Evolutionary conservation across 768 basidiomycete species (phyloP).

Genomic region (Nevesoporus exiguus): DNA sequence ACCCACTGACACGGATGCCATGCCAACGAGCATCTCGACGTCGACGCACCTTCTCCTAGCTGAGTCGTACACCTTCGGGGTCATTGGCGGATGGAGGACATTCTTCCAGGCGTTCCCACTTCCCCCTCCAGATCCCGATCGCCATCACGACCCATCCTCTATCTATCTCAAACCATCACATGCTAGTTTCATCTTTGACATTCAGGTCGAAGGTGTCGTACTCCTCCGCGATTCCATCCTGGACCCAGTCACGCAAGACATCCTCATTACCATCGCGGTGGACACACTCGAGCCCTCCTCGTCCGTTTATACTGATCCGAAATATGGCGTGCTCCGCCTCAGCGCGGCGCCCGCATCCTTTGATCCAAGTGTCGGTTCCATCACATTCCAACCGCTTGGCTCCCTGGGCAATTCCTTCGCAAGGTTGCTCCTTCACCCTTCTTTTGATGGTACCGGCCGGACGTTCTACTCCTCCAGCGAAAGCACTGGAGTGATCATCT

Average conservation of each 20-base stretch:
- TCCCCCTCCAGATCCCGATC: background rate
- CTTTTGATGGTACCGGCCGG: constrained; percentile 16
- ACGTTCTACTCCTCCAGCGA: too few species aligned
- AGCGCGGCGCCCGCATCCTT: background rate
- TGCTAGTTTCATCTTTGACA: constrained; percentile 1
- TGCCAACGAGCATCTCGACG: constrained; percentile 13
- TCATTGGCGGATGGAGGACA: constrained; percentile 1
- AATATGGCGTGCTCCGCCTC: constrained; percentile 11
- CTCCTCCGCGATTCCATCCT: constrained; percentile 15
- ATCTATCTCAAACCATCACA: constrained; percentile 11
- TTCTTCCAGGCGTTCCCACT: constrained; percentile 14
- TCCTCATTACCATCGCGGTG: constrained; percentile 7
- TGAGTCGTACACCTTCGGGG: background rate
- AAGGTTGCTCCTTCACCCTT: background rate
- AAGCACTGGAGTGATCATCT: background rate
- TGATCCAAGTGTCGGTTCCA: background rate
- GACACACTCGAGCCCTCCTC: background rate
- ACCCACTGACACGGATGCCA: background rate
- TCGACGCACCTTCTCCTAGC: constrained; percentile 20
- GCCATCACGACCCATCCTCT: too few species aligned
- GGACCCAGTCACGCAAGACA: constrained; percentile 8
- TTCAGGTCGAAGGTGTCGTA: background rate
- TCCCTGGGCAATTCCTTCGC: background rate
- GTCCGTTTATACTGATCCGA: too few species aligned
- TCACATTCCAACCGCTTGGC: constrained; percentile 11